Conservation (phyloP, 2,329 filamentous ascomycete species). For the Monosporascus sp. region DNA sequence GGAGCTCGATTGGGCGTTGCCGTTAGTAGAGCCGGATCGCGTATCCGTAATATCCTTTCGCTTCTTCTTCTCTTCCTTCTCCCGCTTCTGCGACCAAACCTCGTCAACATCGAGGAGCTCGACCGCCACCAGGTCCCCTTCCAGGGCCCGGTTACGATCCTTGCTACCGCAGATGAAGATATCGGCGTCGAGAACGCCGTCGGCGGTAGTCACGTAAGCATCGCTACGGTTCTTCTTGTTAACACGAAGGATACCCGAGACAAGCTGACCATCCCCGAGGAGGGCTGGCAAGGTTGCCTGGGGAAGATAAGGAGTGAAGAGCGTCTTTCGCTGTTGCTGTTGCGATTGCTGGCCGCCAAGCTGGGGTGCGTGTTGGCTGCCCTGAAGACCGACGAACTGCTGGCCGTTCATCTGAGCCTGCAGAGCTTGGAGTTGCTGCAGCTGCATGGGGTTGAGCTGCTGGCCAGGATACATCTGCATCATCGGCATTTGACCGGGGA, state of each 20-base stretch:
- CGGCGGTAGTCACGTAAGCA: slow-evolving; percentile 91
- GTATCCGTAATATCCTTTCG: slow-evolving; percentile 97
- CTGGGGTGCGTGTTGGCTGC: slow-evolving; percentile 68
- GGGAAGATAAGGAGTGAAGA: slow-evolving; percentile 96
- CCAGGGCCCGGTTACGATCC: slow-evolving; percentile 92
- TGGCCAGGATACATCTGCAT: slow-evolving; percentile 81
- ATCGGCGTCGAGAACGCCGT: slow-evolving; percentile 84
- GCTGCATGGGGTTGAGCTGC: slow-evolving; percentile 79
- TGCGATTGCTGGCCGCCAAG: slow-evolving; percentile 64
- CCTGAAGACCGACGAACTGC: slow-evolving; percentile 61
- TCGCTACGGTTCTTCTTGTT: slow-evolving; percentile 99
- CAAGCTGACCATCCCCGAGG: slow-evolving; percentile 85
- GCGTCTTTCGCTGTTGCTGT: slow-evolving; percentile 91
- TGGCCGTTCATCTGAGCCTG: slow-evolving; percentile 82
- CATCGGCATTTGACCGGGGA: slow-evolving; percentile 79
- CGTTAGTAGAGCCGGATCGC: slow-evolving; percentile 69
- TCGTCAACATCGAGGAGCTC: slow-evolving; percentile 97
- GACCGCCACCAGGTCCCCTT: slow-evolving; percentile 91
- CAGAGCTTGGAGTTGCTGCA: slow-evolving; percentile 86
- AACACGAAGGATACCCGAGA: slow-evolving; percentile 92
- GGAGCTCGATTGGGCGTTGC: slow-evolving; percentile 58
- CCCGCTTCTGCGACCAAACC: slow-evolving; percentile 96
- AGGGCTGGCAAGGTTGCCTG: slow-evolving; percentile 90
- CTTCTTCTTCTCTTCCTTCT: slow-evolving; percentile 99
- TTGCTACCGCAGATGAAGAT: slow-evolving; percentile 99